phyloP scores from a whole-genome alignment of 768 basidiomycete species.

The Boletus patriciae region DNA sequence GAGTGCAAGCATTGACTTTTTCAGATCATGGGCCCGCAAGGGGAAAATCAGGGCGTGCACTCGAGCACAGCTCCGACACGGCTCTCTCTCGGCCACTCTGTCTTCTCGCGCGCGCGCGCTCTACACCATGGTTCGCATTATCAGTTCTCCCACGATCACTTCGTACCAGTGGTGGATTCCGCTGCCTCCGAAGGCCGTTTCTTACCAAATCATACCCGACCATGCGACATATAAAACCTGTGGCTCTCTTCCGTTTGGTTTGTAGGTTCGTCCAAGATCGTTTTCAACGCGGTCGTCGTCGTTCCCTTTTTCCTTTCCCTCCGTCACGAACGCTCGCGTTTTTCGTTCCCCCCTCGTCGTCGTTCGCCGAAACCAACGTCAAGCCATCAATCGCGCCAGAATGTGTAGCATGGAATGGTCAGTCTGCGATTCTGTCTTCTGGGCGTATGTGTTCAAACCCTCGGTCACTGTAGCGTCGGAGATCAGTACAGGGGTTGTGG shows the following conservation, averaged over 20 bases:
- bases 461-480: constrained; percentile 32
- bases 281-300: not conserved
- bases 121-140: constrained; percentile 12
- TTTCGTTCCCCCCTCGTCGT: not conserved
- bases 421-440: constrained; percentile 10
- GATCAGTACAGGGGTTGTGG: constrained; percentile 46
- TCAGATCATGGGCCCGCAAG: constrained; percentile 20
- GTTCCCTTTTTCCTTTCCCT: not conserved
- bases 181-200: constrained; percentile 30
- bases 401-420: constrained; percentile 67
- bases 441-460: constrained; percentile 5
- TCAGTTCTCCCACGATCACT: constrained; percentile 36
- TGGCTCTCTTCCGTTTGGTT: constrained; percentile 1
- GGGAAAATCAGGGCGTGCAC: constrained; percentile 31
- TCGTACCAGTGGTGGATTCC: constrained; percentile 27
- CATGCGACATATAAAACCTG: constrained; percentile 32
- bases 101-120: constrained; percentile 4
- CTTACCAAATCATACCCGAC: constrained; percentile 31
- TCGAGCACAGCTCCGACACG: constrained; percentile 25
- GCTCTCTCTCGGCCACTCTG: not conserved
- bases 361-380: constrained; percentile 3
- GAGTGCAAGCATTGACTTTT: constrained; percentile 16
- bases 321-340: not conserved
- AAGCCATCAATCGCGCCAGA: constrained; percentile 2
- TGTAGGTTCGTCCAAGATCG: not conserved